Base-by-base conservation (phyloP, 2,329 filamentous ascomycete genomes). In the Simplicillium aogashimaense region DNA sequence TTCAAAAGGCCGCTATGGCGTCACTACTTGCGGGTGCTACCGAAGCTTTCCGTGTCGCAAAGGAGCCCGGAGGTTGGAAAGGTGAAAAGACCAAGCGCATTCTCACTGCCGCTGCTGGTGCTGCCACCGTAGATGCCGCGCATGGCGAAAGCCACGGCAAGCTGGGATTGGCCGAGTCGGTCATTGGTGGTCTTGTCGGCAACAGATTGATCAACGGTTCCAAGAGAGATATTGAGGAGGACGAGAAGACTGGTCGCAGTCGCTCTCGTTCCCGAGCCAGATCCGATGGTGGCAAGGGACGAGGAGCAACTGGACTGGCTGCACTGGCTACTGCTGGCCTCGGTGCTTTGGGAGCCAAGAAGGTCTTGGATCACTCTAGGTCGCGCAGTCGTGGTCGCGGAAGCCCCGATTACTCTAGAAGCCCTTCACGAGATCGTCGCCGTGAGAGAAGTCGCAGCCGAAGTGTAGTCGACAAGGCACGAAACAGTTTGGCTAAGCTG, bases 61-160 rank as follows among this genome's bases (percentile, higher is more conserved):
- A 90, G 53, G 84, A 92, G 46, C 84, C 87, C 3, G 90, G 90
- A 40, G 77, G 82, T 34, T 95, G 89, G 88, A 83, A 81, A 47
- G 90, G 89, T 30, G 83, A 86, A 47, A 95, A 95, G 65, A 86
- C 88, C 49, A 92, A 88, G 67, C 86, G 90, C 39, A 78, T 97
- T 44, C 74, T 94, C 37, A 95, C 90, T 16, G 89, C 88, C 36
- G 90, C 90, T 18, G 74, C 77, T 18, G 83, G 86, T 62, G 88
- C 90, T 44, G 90, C 86, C 49, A 85, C 87, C 43, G 83, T 95
- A 45, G 87, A 95, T 59, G 79, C 81, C 8, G 81, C 81, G 17
- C 74, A 88, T 33, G 74, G 88, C 52, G 69, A 72, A 14, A 78
- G 82, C 50, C 81, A 86, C 57, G 81, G 88, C 64, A 94, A 88